Base-by-base conservation (phyloP, 2,329 filamentous ascomycete species). In the Fusarium multiceps region DNA sequence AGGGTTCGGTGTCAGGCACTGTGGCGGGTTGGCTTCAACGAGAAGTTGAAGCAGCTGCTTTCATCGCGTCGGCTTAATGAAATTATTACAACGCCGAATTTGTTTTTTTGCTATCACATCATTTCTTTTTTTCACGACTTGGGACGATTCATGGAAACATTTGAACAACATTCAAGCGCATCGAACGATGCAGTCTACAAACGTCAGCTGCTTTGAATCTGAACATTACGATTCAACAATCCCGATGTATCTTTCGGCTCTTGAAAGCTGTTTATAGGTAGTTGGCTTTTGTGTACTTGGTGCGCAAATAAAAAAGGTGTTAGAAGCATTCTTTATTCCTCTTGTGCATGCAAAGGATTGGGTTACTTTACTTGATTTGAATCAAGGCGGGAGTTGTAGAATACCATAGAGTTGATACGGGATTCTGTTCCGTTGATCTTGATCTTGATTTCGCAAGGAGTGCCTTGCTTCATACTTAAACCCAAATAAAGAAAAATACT, bases 41-140 rank as follows among this genome's bases (percentile, higher is more conserved):
- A 43, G 55, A 51, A 62, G 51, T 67, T 63, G 37, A 66, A 48
- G 63, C 56, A 58, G 53, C 55, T 73, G 56, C 55, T 71, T 71
- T 53, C 63, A 63, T 73, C 57, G 46, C 62, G 62, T 63, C 58
- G 71, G 64, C 48, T 73, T 75, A 75, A 75, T 75, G 70, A 63
- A 66, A 63, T 60, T 55, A 61, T 72, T 72, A 72, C 55, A 59
- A 45, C 56, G 65, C 56, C 63, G 59, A 53, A 47, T 47, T 62
- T 58, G 34, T 48, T 57, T 28, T 30, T 55, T 66, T 59, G 57
- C 58, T 60, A 66, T 49, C 37, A 59, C 62, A 62, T 63, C 32
- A 65, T 69, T 66, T 72, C 49, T 64, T 71, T 66, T 43, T 66
- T 43, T 73, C 59, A 74, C 62, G 73, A 74, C 62, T 69, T 66